Evolutionary conservation across 2,329 filamentous ascomycete genomes (phyloP).

Genomic region (Trichoderma gracile): DNA sequence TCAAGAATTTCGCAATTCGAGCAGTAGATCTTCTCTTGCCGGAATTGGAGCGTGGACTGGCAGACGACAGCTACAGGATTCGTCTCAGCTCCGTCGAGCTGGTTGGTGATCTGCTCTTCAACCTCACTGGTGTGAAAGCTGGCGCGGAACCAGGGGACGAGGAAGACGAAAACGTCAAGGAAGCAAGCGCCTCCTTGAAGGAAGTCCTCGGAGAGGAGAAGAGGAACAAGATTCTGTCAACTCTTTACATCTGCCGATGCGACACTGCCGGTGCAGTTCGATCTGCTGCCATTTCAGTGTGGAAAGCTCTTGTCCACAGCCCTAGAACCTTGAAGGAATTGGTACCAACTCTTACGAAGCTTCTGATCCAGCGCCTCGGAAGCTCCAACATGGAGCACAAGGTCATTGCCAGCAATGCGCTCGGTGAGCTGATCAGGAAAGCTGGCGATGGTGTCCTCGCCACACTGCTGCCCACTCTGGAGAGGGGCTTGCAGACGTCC

Average conservation of each 20-base stretch:
- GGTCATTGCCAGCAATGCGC: slow-evolving; percentile 94
- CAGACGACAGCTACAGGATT: slow-evolving; percentile 97
- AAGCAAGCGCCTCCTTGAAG: slow-evolving; percentile 89
- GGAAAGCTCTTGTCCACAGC: slow-evolving; percentile 90
- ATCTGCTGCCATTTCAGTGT: slow-evolving; percentile 85
- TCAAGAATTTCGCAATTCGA: slow-evolving; percentile 97
- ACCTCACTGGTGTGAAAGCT: slow-evolving; percentile 88
- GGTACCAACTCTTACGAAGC: slow-evolving; percentile 88
- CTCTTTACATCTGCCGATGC: slow-evolving; percentile 94
- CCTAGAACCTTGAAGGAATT: slow-evolving; percentile 93
- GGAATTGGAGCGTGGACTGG: slow-evolving; percentile 91
- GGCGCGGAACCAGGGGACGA: slow-evolving; percentile 76
- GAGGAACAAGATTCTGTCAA: slow-evolving; percentile 95
- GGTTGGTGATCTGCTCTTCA: slow-evolving; percentile 95
- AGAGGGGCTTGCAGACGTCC: slow-evolving; percentile 84
- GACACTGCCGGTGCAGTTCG: slow-evolving; percentile 93
- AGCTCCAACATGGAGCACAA: slow-evolving; percentile 99
- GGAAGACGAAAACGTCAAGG: slow-evolving; percentile 73
- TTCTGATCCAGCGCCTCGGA: slow-evolving; percentile 89
- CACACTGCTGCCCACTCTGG: slow-evolving; percentile 83
- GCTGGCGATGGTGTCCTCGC: slow-evolving; percentile 91
- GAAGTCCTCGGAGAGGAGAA: slow-evolving; percentile 95
- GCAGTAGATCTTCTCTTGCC: slow-evolving; percentile 92
- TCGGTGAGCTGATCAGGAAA: slow-evolving; percentile 95
- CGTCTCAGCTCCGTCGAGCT: slow-evolving; percentile 97